Evolutionary conservation across 495 filamentous ascomycete genomes (phyloP), one percentile per base, ranked within the genome.

Genomic region (Penicillium lividum): DNA sequence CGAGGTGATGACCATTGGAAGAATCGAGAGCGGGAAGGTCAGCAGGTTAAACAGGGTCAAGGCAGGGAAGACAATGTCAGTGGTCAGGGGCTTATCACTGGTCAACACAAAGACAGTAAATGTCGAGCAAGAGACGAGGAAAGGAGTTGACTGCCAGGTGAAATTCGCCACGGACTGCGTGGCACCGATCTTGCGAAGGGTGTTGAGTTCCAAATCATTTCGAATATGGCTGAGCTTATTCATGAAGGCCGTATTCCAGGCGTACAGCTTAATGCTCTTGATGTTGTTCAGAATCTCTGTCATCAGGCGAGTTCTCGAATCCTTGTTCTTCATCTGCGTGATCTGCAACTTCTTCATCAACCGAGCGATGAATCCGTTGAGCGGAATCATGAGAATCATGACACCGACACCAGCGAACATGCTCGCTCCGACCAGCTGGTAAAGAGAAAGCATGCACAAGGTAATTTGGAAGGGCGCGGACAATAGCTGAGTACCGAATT

Each of bases 281-380:
- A 98, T 97, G 71, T 97, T 97, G 81, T 98, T 98, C 66, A 98
- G 76, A 59, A 99, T 98, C 77, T 99, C 95, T 6, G 95, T 94
- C 82, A 97, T 96, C 53, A 99, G 72, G 34, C 93, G 80, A 28
- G 94, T 96, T 59, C 95, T 86, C 7, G 92, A 84, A 65, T 99
- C 95, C 74, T 99, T 99, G 74, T 98, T 98, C 78, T 93, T 96
- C 95, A 99, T 99, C 75, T 99, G 95, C 57, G 83, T 75, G 70
- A 97, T 96, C 69, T 98, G 95, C 50, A 99, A 76, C 25, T 78
- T 91, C 75, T 97, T 98, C 92, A 97, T 96, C 62, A 95, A 75
- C 54, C 86, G 82, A 15, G 95, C 95, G 71, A 98, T 95, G 52
- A 93, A 73, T 49, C 95, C 95, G 71, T 99, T 98, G 64, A 98